A percentile compares a stretch with the other conserved stretches of the same genome.
These are phyloP conservation scores for Arxiozyma heterogenica DNA, from an alignment of 1,139 yeast genomes.

Conservation along the genomic window DNA sequence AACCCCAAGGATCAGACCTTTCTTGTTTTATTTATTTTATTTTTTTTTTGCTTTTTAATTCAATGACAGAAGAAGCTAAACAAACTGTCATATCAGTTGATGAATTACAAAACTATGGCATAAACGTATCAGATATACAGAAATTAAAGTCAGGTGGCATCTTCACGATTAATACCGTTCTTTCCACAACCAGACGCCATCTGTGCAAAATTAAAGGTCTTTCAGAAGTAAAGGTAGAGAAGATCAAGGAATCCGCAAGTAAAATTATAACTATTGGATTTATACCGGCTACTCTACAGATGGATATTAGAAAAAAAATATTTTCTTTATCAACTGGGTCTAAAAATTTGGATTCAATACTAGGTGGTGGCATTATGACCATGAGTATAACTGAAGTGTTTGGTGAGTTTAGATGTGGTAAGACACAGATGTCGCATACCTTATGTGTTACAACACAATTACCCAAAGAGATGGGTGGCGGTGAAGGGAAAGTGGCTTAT, in stretches of 20 bases:
- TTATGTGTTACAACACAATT: slow-evolving; percentile 52
- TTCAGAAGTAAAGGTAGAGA: slow-evolving; percentile 52
- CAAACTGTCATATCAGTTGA: slow-evolving; percentile 37
- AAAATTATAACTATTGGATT: slow-evolving; percentile 44
- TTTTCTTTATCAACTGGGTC: slow-evolving; percentile 46
- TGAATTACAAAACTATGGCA: slow-evolving; percentile 47
- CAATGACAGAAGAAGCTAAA: slow-evolving; percentile 1
- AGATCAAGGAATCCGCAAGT: slow-evolving; percentile 53
- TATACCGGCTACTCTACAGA: slow-evolving; percentile 45
- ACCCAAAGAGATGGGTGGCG: slow-evolving; percentile 49
- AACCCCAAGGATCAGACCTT: too few species aligned
- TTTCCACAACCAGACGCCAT: slow-evolving; percentile 47
- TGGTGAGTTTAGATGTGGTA: slow-evolving; percentile 56
- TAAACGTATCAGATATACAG: slow-evolving; percentile 50
- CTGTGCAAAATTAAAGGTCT: slow-evolving; percentile 46
- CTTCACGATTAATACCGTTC: slow-evolving; percentile 44
- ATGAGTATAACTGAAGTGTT: slow-evolving; percentile 57
- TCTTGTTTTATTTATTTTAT: too few species aligned
- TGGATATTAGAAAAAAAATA: slow-evolving; percentile 42
- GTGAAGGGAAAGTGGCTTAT: slow-evolving; percentile 53
- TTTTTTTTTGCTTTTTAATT: too few species aligned
- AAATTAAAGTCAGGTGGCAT: slow-evolving; percentile 47
- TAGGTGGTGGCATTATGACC: slow-evolving; percentile 53
- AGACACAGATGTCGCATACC: slow-evolving; percentile 53
- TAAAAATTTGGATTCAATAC: slow-evolving; percentile 42